A percentile compares a stretch with the other conserved stretches of the same genome.
These are phyloP conservation scores for Periconia sp. DNA, from an alignment of 2,329 filamentous ascomycete genomes.

Conservation along the genomic window DNA sequence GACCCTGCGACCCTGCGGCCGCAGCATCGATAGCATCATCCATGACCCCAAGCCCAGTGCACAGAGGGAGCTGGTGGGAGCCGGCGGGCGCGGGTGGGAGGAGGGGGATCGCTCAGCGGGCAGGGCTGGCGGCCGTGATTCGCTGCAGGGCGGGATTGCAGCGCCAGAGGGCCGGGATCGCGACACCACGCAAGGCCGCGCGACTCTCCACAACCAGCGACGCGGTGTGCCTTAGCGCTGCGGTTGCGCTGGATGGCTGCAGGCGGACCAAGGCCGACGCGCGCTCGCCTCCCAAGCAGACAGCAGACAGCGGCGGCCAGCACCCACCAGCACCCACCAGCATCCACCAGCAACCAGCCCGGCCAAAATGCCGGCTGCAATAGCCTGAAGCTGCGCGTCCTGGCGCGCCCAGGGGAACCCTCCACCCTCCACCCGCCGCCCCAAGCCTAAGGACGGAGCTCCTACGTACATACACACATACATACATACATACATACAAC, in stretches of 20 bases:
- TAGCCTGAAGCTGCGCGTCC: slow-evolving; percentile 25
- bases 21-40: too few species aligned
- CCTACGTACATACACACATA: too few species aligned
- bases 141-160: slow-evolving; percentile 19
- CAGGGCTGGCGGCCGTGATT: slow-evolving; percentile 24
- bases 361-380: slow-evolving; percentile 14
- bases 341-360: slow-evolving; percentile 10
- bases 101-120: neutral
- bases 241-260: neutral
- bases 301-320: slow-evolving; percentile 7
- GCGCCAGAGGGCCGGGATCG: slow-evolving; percentile 30
- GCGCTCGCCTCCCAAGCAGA: slow-evolving; percentile 4
- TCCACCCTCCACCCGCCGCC: too few species aligned
- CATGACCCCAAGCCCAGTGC: too few species aligned
- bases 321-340: slow-evolving; percentile 6
- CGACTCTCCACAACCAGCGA: slow-evolving; percentile 5
- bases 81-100: slow-evolving; percentile 2
- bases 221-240: slow-evolving; percentile 7
- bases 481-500: too few species aligned
- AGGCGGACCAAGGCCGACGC: neutral
- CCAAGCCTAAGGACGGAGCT: too few species aligned
- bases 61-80: slow-evolving; percentile 10
- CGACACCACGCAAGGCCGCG: slow-evolving; percentile 14
- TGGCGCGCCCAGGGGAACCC: too few species aligned
- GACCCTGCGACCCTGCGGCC: too few species aligned